Evolutionary conservation across 1,284 basidiomycete species (phyloP).

Genomic region (Bjerkandera adusta): DNA sequence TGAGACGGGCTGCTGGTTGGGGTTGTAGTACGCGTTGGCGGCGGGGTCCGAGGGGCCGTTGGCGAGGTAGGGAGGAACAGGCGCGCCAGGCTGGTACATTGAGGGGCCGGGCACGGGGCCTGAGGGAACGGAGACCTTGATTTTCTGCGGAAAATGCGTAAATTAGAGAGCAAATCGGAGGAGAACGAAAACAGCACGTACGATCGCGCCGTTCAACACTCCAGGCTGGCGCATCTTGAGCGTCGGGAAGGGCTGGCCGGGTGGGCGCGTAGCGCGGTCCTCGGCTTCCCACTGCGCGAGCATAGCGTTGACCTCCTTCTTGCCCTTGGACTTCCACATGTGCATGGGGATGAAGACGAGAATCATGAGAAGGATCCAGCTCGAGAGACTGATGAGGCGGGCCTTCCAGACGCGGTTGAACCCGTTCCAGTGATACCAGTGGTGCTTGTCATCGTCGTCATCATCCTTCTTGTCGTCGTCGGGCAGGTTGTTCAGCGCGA

Average conservation of each 20-base stretch:
- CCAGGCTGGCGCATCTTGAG: constrained; percentile 46
- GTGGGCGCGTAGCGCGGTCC: constrained; percentile 35
- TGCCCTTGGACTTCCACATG: constrained; percentile 53
- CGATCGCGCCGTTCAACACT: constrained; percentile 37
- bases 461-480: constrained; percentile 16
- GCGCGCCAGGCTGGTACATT: constrained; percentile 42
- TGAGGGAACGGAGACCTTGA: constrained; percentile 40
- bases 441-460: constrained; percentile 10
- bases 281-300: constrained; percentile 41
- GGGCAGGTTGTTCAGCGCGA: constrained; percentile 32
- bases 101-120: constrained; percentile 31
- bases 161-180: constrained; percentile 1
- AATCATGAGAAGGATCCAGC: constrained; percentile 38
- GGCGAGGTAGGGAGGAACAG: constrained; percentile 41
- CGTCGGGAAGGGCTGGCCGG: constrained; percentile 33
- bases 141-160: constrained; percentile 29
- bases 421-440: constrained; percentile 17
- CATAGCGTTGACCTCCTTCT: constrained; percentile 37
- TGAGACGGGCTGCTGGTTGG: constrained; percentile 2
- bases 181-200: constrained; percentile 27
- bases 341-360: constrained; percentile 43
- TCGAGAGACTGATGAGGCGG: constrained; percentile 36
- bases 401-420: constrained; percentile 33
- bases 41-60: constrained; percentile 30
- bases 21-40: constrained; percentile 19